These are phyloP conservation scores for Salvia rosmarinus DNA, from an alignment of 257 asterid genomes.

Conservation along the genomic window DNA sequence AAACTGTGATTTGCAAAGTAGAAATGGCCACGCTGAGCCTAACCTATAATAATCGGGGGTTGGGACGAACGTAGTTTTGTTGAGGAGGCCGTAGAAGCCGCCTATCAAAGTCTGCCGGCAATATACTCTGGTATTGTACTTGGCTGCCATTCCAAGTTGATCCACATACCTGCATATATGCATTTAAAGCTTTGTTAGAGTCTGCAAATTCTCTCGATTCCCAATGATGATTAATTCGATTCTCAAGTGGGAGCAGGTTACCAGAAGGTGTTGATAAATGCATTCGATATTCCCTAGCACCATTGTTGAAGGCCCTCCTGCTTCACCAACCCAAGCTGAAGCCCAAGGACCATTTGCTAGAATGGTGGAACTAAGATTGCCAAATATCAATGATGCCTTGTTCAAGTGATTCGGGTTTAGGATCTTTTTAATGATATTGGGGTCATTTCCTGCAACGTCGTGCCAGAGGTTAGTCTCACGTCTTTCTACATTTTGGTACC, in stretches of 20 bases:
- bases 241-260: constrained; percentile 26
- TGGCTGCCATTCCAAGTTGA: constrained; percentile 98
- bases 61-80: constrained; percentile 65
- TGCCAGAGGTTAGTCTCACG: background rate
- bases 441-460: constrained; percentile 69
- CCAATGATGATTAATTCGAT: background rate
- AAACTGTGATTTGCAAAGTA: background rate
- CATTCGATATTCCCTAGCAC: constrained; percentile 68
- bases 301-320: constrained; percentile 88
- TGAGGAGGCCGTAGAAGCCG: constrained; percentile 85
- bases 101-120: constrained; percentile 94
- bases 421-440: constrained; percentile 58
- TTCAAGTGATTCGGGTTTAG: constrained; percentile 66
- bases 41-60: constrained; percentile 97
- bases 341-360: constrained; percentile 77
- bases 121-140: constrained; percentile 67
- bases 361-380: constrained; percentile 57
- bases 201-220: background rate
- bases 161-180: constrained; percentile 76
- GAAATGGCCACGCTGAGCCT: background rate
- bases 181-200: background rate
- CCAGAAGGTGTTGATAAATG: constrained; percentile 91
- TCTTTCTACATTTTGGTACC: background rate
- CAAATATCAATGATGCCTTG: constrained; percentile 50
- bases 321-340: constrained; percentile 90